Evolutionary conservation across 2,329 filamentous ascomycete genomes (phyloP), one percentile per base, ranked within the genome.

Genomic region (Arthrobotrys musiformis): DNA sequence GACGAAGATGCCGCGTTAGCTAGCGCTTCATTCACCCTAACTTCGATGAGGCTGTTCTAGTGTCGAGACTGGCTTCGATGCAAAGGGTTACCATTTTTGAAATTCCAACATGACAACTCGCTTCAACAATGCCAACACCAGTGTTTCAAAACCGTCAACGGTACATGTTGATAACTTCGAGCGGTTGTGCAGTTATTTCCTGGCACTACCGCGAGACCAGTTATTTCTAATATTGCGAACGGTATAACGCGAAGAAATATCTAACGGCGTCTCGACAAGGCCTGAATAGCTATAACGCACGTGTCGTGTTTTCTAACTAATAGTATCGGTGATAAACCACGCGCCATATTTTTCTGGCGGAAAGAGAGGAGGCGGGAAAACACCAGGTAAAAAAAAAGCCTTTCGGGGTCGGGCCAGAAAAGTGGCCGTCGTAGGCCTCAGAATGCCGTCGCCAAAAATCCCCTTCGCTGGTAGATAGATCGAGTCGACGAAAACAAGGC

Each of bases 311-410:
- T n/a, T n/a, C n/a, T n/a, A n/a, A n/a, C n/a, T n/a, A n/a, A n/a
- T n/a, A 42, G 8, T 37, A 37, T 58, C 19, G 54, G 54, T 56
- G 19, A 58, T 40, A 58, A 60, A 48, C 58, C 58, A 48, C 58
- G 42, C 37, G 58, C 58, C 58, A 26, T 35, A 30, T 62, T 62
- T 46, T 62, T 60, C 42, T 46, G 22, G 33, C 24, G 33, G 42
- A 15, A 62, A 46, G 33, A 33, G 2, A 33, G 33, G 46, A 61
- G 24, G 40, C 19, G 8, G 19, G 5, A 22, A 26, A 62, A 30
- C 13, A 30, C 30, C 1, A 19, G 40, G 40, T 42, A 62, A 48
- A 6, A 22, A 13, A 44, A 56, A 9, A n/a, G 13, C 2, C 15
- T n/a, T n/a, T 7, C 19, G 24, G 19, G 9, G 17, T 56, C 1